phyloP scores from a whole-genome alignment of 495 filamentous ascomycete species.

The Neurospora sp. region DNA sequence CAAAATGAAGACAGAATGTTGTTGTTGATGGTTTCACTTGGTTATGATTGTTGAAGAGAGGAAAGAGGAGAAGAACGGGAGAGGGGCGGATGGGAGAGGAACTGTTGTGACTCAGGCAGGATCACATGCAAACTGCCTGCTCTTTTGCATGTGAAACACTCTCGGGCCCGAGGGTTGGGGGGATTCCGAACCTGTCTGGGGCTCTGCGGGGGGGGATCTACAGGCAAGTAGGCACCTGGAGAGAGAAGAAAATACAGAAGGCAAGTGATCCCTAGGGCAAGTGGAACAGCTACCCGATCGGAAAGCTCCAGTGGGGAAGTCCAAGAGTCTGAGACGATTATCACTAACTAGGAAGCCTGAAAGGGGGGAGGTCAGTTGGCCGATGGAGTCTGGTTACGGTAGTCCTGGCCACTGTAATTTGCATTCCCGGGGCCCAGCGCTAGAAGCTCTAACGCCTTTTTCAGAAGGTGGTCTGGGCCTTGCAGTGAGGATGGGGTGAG shows the following conservation, averaged over 20 bases:
- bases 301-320: not conserved
- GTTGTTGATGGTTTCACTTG: not conserved
- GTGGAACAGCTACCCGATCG: not conserved
- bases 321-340: not conserved
- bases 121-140: not conserved
- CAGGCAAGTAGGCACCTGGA: not conserved
- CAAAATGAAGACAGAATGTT: no score
- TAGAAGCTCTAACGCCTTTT: not conserved
- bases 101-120: not conserved
- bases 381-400: not conserved
- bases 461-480: not conserved
- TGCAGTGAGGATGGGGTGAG: not conserved
- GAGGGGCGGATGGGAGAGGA: not conserved
- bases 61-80: not conserved
- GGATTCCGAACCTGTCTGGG: not conserved
- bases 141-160: no score
- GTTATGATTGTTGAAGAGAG: not conserved
- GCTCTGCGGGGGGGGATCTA: not conserved
- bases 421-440: not conserved
- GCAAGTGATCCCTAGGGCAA: not conserved
- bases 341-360: not conserved
- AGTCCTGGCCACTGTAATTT: not conserved
- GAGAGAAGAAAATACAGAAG: not conserved
- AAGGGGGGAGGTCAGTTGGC: not conserved
- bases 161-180: not conserved